These are phyloP conservation scores for Epichloe baconii DNA, from an alignment of 2,329 filamentous ascomycete species.

Conservation along the genomic window DNA sequence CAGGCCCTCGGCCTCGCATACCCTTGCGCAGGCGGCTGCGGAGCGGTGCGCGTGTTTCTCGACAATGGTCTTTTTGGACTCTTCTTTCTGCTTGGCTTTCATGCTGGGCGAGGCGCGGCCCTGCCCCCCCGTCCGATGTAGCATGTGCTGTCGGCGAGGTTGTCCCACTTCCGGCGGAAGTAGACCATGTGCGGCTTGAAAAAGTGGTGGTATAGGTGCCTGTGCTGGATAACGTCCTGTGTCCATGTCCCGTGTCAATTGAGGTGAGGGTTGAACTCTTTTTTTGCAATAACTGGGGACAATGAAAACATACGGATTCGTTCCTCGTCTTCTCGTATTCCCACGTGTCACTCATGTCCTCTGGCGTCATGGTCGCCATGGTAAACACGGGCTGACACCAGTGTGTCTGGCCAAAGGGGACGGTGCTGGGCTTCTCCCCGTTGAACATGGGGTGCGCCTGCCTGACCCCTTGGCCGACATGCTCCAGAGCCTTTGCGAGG, in stretches of 20 bases:
- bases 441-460: slow-evolving; percentile 41
- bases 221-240: slow-evolving; percentile 31
- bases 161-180: slow-evolving; percentile 37
- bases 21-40: slow-evolving; percentile 32
- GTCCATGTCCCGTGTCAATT: not conserved
- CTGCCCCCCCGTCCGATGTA: slow-evolving; percentile 29
- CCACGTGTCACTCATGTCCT: slow-evolving; percentile 39
- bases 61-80: slow-evolving; percentile 25
- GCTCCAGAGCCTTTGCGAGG: slow-evolving; percentile 32
- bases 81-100: slow-evolving; percentile 23
- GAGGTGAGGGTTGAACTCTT: too few relatives aligned
- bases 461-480: slow-evolving; percentile 29
- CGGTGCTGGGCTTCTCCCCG: slow-evolving; percentile 38
- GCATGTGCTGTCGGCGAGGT: slow-evolving; percentile 34
- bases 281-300: not conserved
- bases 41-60: slow-evolving; percentile 33
- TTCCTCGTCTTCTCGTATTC: slow-evolving; percentile 37
- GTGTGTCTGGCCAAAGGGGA: slow-evolving; percentile 33
- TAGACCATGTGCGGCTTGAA: slow-evolving; percentile 30
- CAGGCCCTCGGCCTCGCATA: slow-evolving; percentile 31
- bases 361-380: slow-evolving; percentile 41
- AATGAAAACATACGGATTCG: slow-evolving; percentile 23
- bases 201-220: slow-evolving; percentile 36
- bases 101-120: slow-evolving; percentile 17
- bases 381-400: slow-evolving; percentile 46